Evolutionary conservation across 1,284 basidiomycete species (phyloP), one percentile per base, ranked within the genome.

Genomic region (Trametes pubescens): DNA sequence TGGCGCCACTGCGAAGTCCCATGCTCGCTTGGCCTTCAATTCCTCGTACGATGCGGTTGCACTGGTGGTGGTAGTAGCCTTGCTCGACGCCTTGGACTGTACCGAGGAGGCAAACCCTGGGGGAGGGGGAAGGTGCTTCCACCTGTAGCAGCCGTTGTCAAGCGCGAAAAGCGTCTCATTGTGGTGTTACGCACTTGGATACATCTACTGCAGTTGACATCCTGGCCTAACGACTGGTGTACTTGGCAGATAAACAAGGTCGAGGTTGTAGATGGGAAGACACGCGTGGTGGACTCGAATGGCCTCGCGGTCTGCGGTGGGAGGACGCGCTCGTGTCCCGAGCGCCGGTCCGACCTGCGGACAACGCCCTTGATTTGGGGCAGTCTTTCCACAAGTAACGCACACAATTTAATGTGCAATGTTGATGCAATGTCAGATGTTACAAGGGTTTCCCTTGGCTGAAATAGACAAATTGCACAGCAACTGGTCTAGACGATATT

Each of bases 1-100:
- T 0, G 94, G 94, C 48, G 87, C 82, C 58, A 91, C 84, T 43
- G 94, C 94, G 57, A 95, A 81, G 68, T 95, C 94, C 93, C 95
- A 95, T 59, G 95, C 94, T 48, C 94, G 87, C 72, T 87, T 89
- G 68, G 89, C 84, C 75, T 94, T 94, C 65, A 96, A 81, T 32
- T 80, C 75, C 66, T 89, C 85, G 68, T 91, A 87, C 2, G 86
- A 84, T 26, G 81, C 78, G 16, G 73, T 69, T 13, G 69, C 68
- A 0, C n/a, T n/a, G n/a, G n/a, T n/a, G n/a, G 76, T 72, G 0
- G 80, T 64, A 0, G 77, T 65, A 8, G 79, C 73, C 65, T 84
- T 87, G 22, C 75, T 71, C 8, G 78, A 71, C 14, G 75, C 71
- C 68, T 79, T 84, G 35, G 80, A 76, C 82, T 86, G 70, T 75